Conservation (phyloP, 805 yeast species). For the Pichia gijzeniarum region DNA sequence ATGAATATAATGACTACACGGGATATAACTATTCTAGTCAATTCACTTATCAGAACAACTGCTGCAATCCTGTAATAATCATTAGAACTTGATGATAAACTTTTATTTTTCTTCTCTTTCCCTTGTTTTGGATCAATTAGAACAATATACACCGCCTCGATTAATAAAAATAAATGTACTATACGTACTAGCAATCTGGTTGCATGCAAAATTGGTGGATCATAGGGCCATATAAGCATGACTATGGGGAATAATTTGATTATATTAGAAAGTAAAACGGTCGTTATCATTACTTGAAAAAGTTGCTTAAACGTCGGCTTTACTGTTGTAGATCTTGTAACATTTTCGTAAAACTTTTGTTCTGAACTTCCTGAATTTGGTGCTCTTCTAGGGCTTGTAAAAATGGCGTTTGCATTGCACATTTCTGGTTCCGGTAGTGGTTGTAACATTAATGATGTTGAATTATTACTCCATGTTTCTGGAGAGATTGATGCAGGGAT, state of each 20-base stretch:
- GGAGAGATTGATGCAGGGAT: background rate
- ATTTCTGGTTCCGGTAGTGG: too few relatives aligned
- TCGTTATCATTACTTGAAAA: conserved; percentile 40
- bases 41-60: conserved; percentile 22
- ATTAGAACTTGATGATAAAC: conserved; percentile 6
- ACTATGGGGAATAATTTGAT: conserved; percentile 83
- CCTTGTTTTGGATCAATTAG: conserved; percentile 16
- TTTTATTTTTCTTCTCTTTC: background rate
- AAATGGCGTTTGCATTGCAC: too few relatives aligned
- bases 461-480: background rate
- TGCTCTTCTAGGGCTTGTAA: too few relatives aligned
- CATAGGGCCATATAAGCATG: conserved; percentile 96
- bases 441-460: too few relatives aligned
- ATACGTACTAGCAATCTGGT: conserved; percentile 29
- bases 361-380: background rate
- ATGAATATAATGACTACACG: conserved; percentile 20
- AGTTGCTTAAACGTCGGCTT: conserved; percentile 6
- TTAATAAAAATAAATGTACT: conserved; percentile 26
- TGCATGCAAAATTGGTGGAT: conserved; percentile 50
- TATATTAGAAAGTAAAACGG: conserved; percentile 69
- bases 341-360: background rate
- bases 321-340: too few relatives aligned
- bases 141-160: conserved; percentile 30
- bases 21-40: conserved; percentile 18
- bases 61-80: conserved; percentile 27